These are phyloP conservation scores for Diaporthe australafricana DNA, from an alignment of 2,329 filamentous ascomycete genomes.

Conservation along the genomic window DNA sequence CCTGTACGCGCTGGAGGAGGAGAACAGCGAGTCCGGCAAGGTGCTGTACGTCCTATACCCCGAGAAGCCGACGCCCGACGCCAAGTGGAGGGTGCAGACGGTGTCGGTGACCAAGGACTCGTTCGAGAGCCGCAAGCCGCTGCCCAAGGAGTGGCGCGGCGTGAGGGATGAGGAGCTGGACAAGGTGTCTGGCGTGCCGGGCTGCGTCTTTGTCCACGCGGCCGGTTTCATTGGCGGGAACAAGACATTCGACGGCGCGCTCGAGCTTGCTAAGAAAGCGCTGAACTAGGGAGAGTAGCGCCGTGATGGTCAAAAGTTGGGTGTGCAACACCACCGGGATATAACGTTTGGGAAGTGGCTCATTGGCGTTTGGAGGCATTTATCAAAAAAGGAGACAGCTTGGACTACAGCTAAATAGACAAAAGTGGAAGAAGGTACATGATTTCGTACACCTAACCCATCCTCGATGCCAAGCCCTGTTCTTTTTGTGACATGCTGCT, in stretches of 20 bases:
- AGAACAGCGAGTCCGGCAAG: slow-evolving; percentile 62
- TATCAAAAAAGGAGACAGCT: slow-evolving; percentile 12
- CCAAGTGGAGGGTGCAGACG: slow-evolving; percentile 94
- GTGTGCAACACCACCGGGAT: not conserved
- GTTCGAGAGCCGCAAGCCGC: slow-evolving; percentile 90
- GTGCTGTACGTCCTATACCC: slow-evolving; percentile 93
- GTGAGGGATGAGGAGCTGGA: slow-evolving; percentile 89
- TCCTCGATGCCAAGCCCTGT: not conserved
- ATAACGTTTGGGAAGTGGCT: not conserved
- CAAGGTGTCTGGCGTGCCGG: slow-evolving; percentile 73
- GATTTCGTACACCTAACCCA: slow-evolving; percentile 9
- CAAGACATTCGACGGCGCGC: slow-evolving; percentile 87
- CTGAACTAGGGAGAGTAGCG: slow-evolving; percentile 55
- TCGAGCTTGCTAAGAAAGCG: slow-evolving; percentile 86
- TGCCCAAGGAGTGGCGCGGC: slow-evolving; percentile 93
- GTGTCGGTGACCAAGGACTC: slow-evolving; percentile 88
- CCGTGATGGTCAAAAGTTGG: not conserved
- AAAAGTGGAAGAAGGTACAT: slow-evolving; percentile 16
- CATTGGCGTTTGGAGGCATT: slow-evolving; percentile 9
- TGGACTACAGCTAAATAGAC: slow-evolving; percentile 15
- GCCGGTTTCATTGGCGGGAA: slow-evolving; percentile 97
- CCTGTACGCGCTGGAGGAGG: slow-evolving; percentile 85
- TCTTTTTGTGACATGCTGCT: not conserved
- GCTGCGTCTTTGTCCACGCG: slow-evolving; percentile 93
- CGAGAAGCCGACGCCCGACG: slow-evolving; percentile 78